Evolutionary conservation across 2,329 filamentous ascomycete genomes (phyloP).

Genomic region (Apiospora kogelbergensis): DNA sequence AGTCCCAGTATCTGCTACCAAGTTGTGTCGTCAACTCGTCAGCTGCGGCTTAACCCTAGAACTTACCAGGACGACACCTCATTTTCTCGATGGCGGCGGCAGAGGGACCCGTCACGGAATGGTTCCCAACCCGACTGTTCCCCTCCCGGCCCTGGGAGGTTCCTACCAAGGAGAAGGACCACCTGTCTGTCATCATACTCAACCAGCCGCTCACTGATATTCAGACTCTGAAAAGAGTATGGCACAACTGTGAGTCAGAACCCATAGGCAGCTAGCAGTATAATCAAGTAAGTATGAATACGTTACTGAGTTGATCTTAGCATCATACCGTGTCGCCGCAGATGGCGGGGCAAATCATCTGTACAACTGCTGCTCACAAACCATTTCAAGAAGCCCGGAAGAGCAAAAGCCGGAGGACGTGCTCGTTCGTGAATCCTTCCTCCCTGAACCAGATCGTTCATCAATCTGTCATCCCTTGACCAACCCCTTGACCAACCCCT

Average conservation of each 20-base stretch:
- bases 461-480: background rate
- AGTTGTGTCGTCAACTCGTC: background rate
- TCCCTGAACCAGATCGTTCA: background rate
- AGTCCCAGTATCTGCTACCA: background rate
- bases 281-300: background rate
- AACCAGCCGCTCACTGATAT: constrained; percentile 55
- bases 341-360: constrained; percentile 90
- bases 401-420: background rate
- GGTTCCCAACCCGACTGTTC: constrained; percentile 34
- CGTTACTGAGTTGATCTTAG: constrained; percentile 35
- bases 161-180: constrained; percentile 20
- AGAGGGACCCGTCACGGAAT: constrained; percentile 21
- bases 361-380: constrained; percentile 33
- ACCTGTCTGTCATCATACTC: constrained; percentile 55
- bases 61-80: background rate
- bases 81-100: background rate
- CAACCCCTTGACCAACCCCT: background rate
- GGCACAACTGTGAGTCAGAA: constrained; percentile 24
- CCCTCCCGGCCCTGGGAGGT: constrained; percentile 21
- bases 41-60: background rate
- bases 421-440: background rate
- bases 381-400: background rate
- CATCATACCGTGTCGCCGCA: constrained; percentile 72
- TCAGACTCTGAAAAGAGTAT: constrained; percentile 26
- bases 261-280: background rate